Evolutionary conservation across 2,329 filamentous ascomycete species (phyloP).

Genomic region (Coniochaeta hoffmannii): DNA sequence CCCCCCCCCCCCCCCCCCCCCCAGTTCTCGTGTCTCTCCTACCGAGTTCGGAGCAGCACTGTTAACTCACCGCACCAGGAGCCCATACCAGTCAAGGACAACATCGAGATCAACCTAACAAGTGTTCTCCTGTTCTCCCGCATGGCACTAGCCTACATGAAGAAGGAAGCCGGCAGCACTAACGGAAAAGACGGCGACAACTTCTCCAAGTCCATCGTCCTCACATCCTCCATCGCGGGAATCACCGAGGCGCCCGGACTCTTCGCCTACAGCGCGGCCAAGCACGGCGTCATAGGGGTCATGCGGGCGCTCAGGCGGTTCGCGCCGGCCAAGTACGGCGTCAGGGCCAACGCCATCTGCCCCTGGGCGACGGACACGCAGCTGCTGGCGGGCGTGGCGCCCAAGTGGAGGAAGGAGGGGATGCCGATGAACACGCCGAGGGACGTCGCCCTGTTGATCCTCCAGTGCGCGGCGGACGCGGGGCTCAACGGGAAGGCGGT

Average conservation of each 20-base stretch:
- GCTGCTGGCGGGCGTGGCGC: slow-evolving; percentile 29
- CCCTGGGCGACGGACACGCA: slow-evolving; percentile 39
- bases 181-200: slow-evolving; percentile 5
- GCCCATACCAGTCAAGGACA: slow-evolving; percentile 24
- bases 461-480: slow-evolving; percentile 26
- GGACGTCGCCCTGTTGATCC: slow-evolving; percentile 33
- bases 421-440: slow-evolving; percentile 32
- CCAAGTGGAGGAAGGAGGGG: slow-evolving; percentile 27
- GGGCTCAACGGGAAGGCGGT: slow-evolving; percentile 18
- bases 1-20: neutral
- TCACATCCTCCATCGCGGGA: slow-evolving; percentile 32
- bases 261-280: slow-evolving; percentile 37
- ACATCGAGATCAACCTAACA: slow-evolving; percentile 37
- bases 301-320: slow-evolving; percentile 34
- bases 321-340: slow-evolving; percentile 21
- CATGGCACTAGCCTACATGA: slow-evolving; percentile 42
- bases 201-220: slow-evolving; percentile 18
- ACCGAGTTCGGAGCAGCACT: neutral
- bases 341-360: slow-evolving; percentile 37
- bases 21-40: neutral
- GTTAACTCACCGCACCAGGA: slow-evolving; percentile 10
- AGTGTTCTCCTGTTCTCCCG: slow-evolving; percentile 38
- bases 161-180: slow-evolving; percentile 11
- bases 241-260: slow-evolving; percentile 40
- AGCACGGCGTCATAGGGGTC: slow-evolving; percentile 42